Percentiles rank a stretch among this genome's conserved stretches.
Conservation (phyloP, 768 basidiomycete genomes). For the Boletus sensibilis region DNA sequence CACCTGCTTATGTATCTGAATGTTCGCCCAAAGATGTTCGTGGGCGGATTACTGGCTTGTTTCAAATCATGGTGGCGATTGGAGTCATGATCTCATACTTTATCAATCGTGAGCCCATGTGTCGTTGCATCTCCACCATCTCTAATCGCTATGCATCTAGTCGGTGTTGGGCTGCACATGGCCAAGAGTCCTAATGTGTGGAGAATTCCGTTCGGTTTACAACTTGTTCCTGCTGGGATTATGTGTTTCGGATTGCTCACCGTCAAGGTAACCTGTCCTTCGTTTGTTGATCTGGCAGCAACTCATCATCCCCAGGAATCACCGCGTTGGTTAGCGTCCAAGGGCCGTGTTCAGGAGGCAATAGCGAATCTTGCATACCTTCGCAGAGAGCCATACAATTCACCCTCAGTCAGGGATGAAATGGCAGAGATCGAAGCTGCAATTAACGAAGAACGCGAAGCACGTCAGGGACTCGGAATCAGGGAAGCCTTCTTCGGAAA, state of each 20-base stretch:
- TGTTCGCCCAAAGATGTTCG: slow-evolving; percentile 85
- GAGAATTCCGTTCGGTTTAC: slow-evolving; percentile 73
- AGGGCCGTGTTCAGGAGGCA: slow-evolving; percentile 54
- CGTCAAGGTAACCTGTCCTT: slow-evolving; percentile 43
- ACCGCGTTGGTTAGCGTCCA: slow-evolving; percentile 72
- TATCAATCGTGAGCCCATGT: slow-evolving; percentile 58
- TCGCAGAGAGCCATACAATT: slow-evolving; percentile 44
- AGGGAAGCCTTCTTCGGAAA: slow-evolving; percentile 77
- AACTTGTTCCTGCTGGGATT: slow-evolving; percentile 72
- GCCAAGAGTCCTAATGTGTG: slow-evolving; percentile 49
- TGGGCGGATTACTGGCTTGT: slow-evolving; percentile 80
- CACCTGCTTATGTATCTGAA: slow-evolving; percentile 85
- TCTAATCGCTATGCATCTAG: slow-evolving; percentile 32
- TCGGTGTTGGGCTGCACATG: slow-evolving; percentile 58
- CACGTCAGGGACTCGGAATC: slow-evolving; percentile 60
- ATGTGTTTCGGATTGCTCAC: slow-evolving; percentile 68
- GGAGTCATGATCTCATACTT: slow-evolving; percentile 88
- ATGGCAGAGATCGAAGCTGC: slow-evolving; percentile 82
- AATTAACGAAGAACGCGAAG: slow-evolving; percentile 67
- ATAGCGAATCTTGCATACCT: slow-evolving; percentile 62
- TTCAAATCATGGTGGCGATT: slow-evolving; percentile 82
- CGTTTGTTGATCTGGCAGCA: neutral
- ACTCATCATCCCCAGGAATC: slow-evolving; percentile 51
- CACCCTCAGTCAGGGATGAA: slow-evolving; percentile 52
- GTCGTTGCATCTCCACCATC: slow-evolving; percentile 7